These are phyloP conservation scores for Saitozyma podzolica DNA, from an alignment of 768 basidiomycete genomes.

Conservation along the genomic window DNA sequence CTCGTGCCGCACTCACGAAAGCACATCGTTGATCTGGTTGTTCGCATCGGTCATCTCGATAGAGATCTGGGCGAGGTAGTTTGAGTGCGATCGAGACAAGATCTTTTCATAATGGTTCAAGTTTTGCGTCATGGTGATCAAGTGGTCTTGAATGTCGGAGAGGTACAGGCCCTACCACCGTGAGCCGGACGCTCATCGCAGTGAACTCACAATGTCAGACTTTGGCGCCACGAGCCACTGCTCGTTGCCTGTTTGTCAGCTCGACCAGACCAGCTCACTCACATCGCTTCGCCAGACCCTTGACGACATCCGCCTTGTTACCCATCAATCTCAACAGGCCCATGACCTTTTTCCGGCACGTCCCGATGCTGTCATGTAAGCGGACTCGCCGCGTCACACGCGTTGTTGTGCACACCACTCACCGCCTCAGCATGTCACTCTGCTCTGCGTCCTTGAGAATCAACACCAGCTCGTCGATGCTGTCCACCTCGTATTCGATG, in stretches of 20 bases:
- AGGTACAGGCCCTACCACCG: conserved; percentile 77
- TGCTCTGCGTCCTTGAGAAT: conserved; percentile 95
- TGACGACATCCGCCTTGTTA: conserved; percentile 99
- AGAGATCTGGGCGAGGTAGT: conserved; percentile 98
- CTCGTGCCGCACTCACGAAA: conserved; percentile 57
- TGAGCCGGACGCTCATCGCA: too few species aligned
- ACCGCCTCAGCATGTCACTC: conserved; percentile 91
- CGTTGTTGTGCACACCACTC: conserved; percentile 25
- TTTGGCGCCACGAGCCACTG: conserved; percentile 98
- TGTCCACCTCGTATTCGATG: conserved; percentile 99
- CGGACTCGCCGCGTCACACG: neutral
- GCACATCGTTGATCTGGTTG: conserved; percentile 99
- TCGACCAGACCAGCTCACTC: too few species aligned
- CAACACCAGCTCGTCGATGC: conserved; percentile 94
- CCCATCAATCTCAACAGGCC: conserved; percentile 94
- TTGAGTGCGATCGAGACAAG: conserved; percentile 95
- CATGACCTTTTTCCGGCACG: conserved; percentile 99
- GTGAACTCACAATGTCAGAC: conserved; percentile 75
- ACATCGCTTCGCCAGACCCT: conserved; percentile 94
- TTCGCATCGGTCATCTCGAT: conserved; percentile 99
- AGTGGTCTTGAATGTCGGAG: conserved; percentile 96
- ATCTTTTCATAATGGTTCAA: conserved; percentile 99
- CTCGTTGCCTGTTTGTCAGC: conserved; percentile 58
- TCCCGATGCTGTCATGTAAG: conserved; percentile 71
- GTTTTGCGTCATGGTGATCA: conserved; percentile 99